Percentiles rank a stretch among this genome's conserved stretches.
Evolutionary conservation across 2,329 filamentous ascomycete species (phyloP).

Genomic region (Emmonsiellopsis sp.): DNA sequence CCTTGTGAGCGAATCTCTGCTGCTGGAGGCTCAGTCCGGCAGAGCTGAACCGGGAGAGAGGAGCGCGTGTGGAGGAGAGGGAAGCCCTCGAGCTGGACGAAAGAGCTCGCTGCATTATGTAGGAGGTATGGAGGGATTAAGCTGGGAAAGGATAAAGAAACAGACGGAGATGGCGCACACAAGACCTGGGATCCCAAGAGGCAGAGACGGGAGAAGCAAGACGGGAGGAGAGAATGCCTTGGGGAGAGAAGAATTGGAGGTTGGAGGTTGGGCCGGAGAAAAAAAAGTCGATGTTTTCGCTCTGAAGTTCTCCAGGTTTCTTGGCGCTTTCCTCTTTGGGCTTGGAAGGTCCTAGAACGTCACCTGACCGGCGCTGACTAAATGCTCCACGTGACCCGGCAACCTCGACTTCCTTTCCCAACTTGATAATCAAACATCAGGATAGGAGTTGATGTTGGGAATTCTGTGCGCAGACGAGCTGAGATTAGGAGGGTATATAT

Average conservation of each 20-base stretch:
- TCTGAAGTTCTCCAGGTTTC: constrained; percentile 31
- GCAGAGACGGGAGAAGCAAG: constrained; percentile 20
- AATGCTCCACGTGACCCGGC: background rate
- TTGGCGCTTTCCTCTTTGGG: constrained; percentile 23
- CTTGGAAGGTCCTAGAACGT: constrained; percentile 31
- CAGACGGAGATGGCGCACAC: constrained; percentile 23
- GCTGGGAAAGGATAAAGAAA: constrained; percentile 17
- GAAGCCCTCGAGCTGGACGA: constrained; percentile 71
- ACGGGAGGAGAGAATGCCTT: constrained; percentile 17
- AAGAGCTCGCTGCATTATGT: constrained; percentile 91
- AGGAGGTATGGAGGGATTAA: constrained; percentile 13
- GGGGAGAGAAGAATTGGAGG: constrained; percentile 21
- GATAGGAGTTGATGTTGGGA: too few relatives aligned
- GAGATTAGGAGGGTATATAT: too few relatives aligned
- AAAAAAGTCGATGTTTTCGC: constrained; percentile 8
- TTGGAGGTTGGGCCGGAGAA: constrained; percentile 18
- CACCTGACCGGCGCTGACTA: constrained; percentile 20
- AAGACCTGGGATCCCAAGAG: constrained; percentile 19
- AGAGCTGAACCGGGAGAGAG: constrained; percentile 54
- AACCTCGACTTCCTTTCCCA: background rate
- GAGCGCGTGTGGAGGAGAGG: constrained; percentile 56
- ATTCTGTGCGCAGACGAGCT: too few relatives aligned
- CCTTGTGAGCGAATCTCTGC: constrained; percentile 96
- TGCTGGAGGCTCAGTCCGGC: constrained; percentile 67
- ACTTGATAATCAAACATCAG: too few relatives aligned